A percentile compares a stretch with the other conserved stretches of the same genome.
These are phyloP conservation scores for Paecilomyces variotii DNA, from an alignment of 2,329 filamentous ascomycete species.

Conservation along the genomic window DNA sequence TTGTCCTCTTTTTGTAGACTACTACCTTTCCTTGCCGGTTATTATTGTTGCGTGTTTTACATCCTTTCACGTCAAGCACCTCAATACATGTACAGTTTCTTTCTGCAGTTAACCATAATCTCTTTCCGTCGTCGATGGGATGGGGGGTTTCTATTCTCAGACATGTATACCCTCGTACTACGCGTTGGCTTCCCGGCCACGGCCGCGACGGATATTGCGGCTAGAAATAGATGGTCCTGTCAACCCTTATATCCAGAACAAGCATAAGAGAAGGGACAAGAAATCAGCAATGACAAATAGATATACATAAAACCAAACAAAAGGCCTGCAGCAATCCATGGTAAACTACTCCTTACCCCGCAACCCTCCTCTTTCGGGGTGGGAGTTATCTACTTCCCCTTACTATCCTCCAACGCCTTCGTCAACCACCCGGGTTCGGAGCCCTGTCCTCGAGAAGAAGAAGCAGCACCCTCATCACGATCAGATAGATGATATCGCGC, in stretches of 20 bases:
- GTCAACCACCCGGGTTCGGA: conserved; percentile 41
- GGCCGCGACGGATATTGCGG: not conserved
- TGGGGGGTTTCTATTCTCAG: not conserved
- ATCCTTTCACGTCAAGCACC: not conserved
- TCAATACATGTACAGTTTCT: not conserved
- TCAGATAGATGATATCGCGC: conserved; percentile 54
- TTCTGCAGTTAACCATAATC: not conserved
- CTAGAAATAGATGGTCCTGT: not conserved
- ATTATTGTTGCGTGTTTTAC: not conserved
- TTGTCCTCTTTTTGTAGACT: not conserved
- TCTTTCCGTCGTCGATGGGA: not conserved
- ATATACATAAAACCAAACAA: no score
- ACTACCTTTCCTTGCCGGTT: not conserved
- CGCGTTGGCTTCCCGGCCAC: not conserved
- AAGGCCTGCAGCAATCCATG: no score
- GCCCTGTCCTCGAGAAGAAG: conserved; percentile 21
- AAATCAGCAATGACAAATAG: no score
- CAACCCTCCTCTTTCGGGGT: no score
- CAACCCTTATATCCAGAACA: no score
- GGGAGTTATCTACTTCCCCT: conserved; percentile 8
- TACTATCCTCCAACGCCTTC: conserved; percentile 24
- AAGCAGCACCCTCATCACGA: conserved; percentile 24
- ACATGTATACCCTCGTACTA: not conserved
- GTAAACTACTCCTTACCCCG: no score
- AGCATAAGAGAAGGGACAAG: no score